Conservation (phyloP, 78 protist species). For the Diacronema lutheri region DNA sequence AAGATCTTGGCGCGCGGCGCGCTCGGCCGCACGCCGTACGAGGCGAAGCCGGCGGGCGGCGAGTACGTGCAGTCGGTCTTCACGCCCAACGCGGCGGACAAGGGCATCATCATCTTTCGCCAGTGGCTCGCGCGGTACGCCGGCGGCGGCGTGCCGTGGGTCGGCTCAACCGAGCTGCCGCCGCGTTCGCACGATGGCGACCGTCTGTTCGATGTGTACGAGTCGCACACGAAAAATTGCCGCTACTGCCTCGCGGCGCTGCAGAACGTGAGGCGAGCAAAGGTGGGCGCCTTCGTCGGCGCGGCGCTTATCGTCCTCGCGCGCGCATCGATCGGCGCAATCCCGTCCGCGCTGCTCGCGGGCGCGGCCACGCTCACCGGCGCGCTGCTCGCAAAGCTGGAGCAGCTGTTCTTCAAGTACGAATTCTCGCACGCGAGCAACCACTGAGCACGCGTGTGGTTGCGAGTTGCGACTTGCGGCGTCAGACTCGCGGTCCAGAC, state of each 20-base stretch:
- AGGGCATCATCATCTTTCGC: constrained; percentile 4
- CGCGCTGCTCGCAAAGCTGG: neutral
- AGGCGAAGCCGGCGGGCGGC: neutral
- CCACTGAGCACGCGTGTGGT: no score
- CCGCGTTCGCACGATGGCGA: neutral
- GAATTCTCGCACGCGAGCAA: constrained; percentile 10
- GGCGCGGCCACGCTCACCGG: neutral
- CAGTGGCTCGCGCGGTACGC: neutral
- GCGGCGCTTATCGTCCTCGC: neutral
- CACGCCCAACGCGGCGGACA: neutral
- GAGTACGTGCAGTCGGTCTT: neutral
- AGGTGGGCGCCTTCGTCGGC: neutral
- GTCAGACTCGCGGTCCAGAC: no score
- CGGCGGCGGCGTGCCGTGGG: constrained; percentile 27
- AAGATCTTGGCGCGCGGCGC: no score
- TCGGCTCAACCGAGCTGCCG: neutral
- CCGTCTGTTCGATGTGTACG: constrained; percentile 1
- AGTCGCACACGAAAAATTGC: constrained; percentile 18
- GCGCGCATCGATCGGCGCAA: neutral
- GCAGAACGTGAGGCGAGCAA: neutral
- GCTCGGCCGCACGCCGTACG: neutral
- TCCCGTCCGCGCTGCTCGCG: neutral
- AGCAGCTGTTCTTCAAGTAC: neutral
- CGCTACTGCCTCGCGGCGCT: neutral
- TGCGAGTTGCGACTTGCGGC: no score